Evolutionary conservation across 2,329 filamentous ascomycete species (phyloP).

Genomic region (Aspergillus chevalieri): DNA sequence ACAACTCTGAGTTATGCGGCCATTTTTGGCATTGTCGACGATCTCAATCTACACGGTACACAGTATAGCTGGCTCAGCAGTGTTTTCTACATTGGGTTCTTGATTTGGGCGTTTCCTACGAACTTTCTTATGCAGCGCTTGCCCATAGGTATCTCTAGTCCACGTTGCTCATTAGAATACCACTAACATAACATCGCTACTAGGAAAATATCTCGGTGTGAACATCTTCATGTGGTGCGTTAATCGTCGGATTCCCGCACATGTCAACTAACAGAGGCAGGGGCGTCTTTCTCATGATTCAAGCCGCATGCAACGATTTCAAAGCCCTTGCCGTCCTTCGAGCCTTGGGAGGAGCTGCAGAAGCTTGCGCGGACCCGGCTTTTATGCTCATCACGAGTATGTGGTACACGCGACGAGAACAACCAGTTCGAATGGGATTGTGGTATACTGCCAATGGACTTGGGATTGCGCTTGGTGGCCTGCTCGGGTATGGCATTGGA

Average conservation of each 20-base stretch:
- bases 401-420: slow-evolving; percentile 60
- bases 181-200: background rate
- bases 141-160: slow-evolving; percentile 37
- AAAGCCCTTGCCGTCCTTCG: slow-evolving; percentile 51
- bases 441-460: slow-evolving; percentile 58
- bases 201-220: slow-evolving; percentile 48
- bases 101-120: slow-evolving; percentile 50
- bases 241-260: background rate
- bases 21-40: slow-evolving; percentile 58
- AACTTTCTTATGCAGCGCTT: slow-evolving; percentile 49
- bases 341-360: slow-evolving; percentile 52
- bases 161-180: background rate
- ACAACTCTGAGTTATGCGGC: slow-evolving; percentile 58
- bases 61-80: slow-evolving; percentile 54
- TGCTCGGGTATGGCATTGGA: slow-evolving; percentile 56
- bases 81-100: slow-evolving; percentile 53
- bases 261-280: slow-evolving; percentile 11
- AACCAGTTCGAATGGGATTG: slow-evolving; percentile 54
- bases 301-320: slow-evolving; percentile 52
- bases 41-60: slow-evolving; percentile 51
- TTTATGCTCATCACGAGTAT: slow-evolving; percentile 61
- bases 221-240: slow-evolving; percentile 54
- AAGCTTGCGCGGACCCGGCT: slow-evolving; percentile 53
- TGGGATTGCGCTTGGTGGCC: slow-evolving; percentile 53
- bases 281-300: slow-evolving; percentile 47